A percentile compares a stretch with the other conserved stretches of the same genome.
Evolutionary conservation across 1,284 basidiomycete genomes (phyloP).

Genomic region (Coriolopsis trogii): DNA sequence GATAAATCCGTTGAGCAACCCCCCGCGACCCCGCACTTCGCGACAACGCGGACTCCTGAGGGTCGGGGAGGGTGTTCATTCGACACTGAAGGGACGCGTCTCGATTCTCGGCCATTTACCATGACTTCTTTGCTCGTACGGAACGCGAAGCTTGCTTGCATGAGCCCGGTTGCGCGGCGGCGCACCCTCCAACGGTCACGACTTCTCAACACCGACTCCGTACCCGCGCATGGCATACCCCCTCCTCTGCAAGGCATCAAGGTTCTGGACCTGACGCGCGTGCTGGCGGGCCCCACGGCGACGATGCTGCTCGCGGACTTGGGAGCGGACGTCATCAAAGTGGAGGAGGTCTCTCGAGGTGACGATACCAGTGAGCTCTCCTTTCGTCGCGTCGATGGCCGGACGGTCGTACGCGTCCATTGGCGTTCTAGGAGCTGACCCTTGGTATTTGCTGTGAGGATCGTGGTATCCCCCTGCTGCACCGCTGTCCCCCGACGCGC

Average conservation of each 20-base stretch:
- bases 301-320: conserved; percentile 91
- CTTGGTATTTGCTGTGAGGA: conserved; percentile 43
- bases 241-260: conserved; percentile 82
- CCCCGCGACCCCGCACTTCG: too few relatives aligned
- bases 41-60: too few relatives aligned
- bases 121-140: conserved; percentile 11
- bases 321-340: conserved; percentile 91
- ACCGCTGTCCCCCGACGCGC: conserved; percentile 52
- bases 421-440: too few relatives aligned
- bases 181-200: background rate
- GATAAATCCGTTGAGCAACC: too few relatives aligned
- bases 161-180: background rate
- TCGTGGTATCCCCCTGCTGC: conserved; percentile 84
- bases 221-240: conserved; percentile 51
- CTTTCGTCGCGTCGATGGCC: conserved; percentile 5
- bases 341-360: conserved; percentile 79
- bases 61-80: too few relatives aligned
- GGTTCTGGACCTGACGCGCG: conserved; percentile 86
- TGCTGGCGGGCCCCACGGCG: conserved; percentile 87
- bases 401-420: conserved; percentile 15
- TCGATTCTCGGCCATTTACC: too few relatives aligned
- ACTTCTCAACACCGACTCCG: conserved; percentile 14
- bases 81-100: too few relatives aligned
- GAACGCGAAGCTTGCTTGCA: background rate
- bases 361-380: conserved; percentile 89